Evolutionary conservation across 1,139 yeast genomes (phyloP).

Genomic region (Citeromyces siamensis): DNA sequence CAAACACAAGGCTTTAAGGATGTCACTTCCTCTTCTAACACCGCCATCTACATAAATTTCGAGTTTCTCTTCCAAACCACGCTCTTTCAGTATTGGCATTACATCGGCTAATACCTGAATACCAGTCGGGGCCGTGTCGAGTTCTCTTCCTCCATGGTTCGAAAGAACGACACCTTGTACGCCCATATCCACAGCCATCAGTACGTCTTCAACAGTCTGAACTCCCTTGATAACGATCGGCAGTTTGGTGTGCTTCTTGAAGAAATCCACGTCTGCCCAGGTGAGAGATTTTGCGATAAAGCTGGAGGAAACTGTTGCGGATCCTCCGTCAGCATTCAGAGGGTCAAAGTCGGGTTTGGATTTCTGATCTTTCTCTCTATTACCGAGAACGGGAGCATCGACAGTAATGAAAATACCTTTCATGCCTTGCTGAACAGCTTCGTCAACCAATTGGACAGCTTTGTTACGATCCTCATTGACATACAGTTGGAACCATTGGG

Average conservation of each 20-base stretch:
- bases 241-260: slow-evolving; percentile 41
- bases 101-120: slow-evolving; percentile 57
- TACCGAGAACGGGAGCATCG: slow-evolving; percentile 92
- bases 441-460: slow-evolving; percentile 46
- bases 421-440: slow-evolving; percentile 66
- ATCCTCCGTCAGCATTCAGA: slow-evolving; percentile 44
- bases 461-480: slow-evolving; percentile 62
- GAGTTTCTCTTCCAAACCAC: slow-evolving; percentile 36
- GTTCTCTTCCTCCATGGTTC: slow-evolving; percentile 74
- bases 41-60: slow-evolving; percentile 71
- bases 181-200: slow-evolving; percentile 48
- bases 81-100: slow-evolving; percentile 36
- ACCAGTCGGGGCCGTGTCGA: slow-evolving; percentile 59
- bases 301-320: slow-evolving; percentile 74
- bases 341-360: slow-evolving; percentile 52
- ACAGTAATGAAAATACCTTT: slow-evolving; percentile 80
- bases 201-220: slow-evolving; percentile 57
- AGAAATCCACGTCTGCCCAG: slow-evolving; percentile 52
- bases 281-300: slow-evolving; percentile 74
- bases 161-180: slow-evolving; percentile 58
- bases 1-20: slow-evolving; percentile 57
- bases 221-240: slow-evolving; percentile 64
- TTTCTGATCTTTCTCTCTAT: slow-evolving; percentile 59
- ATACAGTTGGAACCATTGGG: slow-evolving; percentile 87
- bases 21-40: slow-evolving; percentile 61